Percentiles rank a stretch among this genome's conserved stretches.
phyloP scores from a whole-genome alignment of 2,329 filamentous ascomycete species.

The Penicillium sp. region DNA sequence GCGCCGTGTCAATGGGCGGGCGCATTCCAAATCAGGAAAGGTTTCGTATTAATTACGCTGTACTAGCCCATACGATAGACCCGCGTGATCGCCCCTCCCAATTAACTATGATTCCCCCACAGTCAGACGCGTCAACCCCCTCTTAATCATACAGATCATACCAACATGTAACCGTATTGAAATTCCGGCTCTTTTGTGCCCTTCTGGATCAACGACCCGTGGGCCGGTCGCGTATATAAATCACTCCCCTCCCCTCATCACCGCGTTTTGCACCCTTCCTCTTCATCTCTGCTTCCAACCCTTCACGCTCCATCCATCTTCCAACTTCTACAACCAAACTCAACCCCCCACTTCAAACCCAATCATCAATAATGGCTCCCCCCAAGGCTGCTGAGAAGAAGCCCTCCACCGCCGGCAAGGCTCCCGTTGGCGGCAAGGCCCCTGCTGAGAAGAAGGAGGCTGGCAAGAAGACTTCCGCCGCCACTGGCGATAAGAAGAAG shows the following conservation, averaged over 20 bases:
- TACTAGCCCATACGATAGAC: slow-evolving; percentile 31
- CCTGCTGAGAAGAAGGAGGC: slow-evolving; percentile 99
- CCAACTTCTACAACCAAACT: slow-evolving; percentile 27
- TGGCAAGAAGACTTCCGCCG: slow-evolving; percentile 94
- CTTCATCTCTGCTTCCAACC: slow-evolving; percentile 36
- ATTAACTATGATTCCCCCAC: slow-evolving; percentile 11
- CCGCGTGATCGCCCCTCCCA: slow-evolving; percentile 24
- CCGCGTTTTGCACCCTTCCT: slow-evolving; percentile 45
- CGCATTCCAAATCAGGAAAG: slow-evolving; percentile 35
- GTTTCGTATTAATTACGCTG: slow-evolving; percentile 28
- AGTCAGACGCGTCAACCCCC: slow-evolving; percentile 28
- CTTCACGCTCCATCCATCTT: slow-evolving; percentile 43
- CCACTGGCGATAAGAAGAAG: slow-evolving; percentile 99
- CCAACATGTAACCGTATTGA: slow-evolving; percentile 47
- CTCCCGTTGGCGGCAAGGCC: slow-evolving; percentile 71
- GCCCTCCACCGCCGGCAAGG: slow-evolving; percentile 91
- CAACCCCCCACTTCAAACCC: slow-evolving; percentile 23
- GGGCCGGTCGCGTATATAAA: slow-evolving; percentile 51
- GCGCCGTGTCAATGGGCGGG: slow-evolving; percentile 1
- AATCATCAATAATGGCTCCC: slow-evolving; percentile 73
- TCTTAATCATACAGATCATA: slow-evolving; percentile 54
- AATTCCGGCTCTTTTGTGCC: slow-evolving; percentile 50
- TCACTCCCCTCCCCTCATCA: slow-evolving; percentile 45
- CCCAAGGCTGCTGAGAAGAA: slow-evolving; percentile 99
- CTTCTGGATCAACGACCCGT: slow-evolving; percentile 50